Base-by-base conservation (phyloP, 2,329 filamentous ascomycete genomes). In the Fusarium sarcochroum region DNA sequence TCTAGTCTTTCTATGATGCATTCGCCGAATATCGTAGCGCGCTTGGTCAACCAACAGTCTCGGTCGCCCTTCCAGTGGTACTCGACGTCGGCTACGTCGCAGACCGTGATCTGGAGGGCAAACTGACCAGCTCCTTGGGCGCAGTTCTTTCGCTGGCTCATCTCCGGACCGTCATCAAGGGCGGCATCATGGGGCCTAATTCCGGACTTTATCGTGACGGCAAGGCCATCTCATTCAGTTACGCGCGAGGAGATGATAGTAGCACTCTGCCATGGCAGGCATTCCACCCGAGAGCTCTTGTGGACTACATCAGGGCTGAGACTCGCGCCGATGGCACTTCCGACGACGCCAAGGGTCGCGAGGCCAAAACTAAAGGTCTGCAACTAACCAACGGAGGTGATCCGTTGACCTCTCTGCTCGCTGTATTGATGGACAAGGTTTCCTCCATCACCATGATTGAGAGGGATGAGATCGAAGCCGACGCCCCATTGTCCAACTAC, bases 371-470 rank as follows among this genome's bases (percentile, higher is more conserved):
- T 9, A 35, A 35, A 35, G 34, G 34, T 17, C 34, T 35, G 2
- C 34, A 35, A 9, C 34, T 35, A 6, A 6, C 17, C 34, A 35
- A 35, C 14, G 34, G 14, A 35, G 34, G 34, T 15, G 34, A 35
- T 17, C 42, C 57, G 18, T 35, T 53, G 44, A 21, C 32, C 11
- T 41, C 21, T 27, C 35, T 60, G 8, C 27, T 54, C 25, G 45
- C 34, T 25, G 57, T 42, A n/a, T 21, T 60, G 15, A 54, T 53
- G n/a, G 46, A 35, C n/a, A 64, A 65, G 41, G 56, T 67, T 14
- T 57, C 60, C 13, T 37, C 47, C 20, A 67, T 65, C 10, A 65
- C 64, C 2, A 66, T 66, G 62, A 57, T 68, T 9, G 58, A 63
- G n/a, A n/a, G 32, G 7, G 55, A 61, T 4, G 63, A 63, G 14